Evolutionary conservation across 1,284 basidiomycete species (phyloP).

Genomic region (Trametes hirsuta): DNA sequence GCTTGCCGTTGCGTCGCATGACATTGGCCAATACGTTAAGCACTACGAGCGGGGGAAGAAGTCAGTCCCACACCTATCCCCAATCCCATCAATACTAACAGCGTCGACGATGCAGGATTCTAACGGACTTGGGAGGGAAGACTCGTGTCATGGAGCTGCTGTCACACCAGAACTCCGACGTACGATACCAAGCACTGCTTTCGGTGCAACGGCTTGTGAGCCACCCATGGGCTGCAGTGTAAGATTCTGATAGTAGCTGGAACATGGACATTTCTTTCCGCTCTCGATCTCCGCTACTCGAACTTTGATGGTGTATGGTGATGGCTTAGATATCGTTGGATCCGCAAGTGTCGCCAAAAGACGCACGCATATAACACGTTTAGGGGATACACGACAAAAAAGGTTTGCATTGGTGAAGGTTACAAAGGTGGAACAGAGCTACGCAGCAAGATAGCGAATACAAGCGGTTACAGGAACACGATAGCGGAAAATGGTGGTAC

Average conservation of each 20-base stretch:
- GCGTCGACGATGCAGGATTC: slow-evolving; percentile 50
- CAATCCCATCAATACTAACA: neutral
- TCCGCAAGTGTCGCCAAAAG: neutral
- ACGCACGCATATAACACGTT: neutral
- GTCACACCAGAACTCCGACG: slow-evolving; percentile 86
- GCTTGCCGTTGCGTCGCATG: slow-evolving; percentile 88
- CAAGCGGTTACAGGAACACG: neutral
- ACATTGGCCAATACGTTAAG: slow-evolving; percentile 93
- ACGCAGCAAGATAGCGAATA: neutral
- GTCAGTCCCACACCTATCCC: slow-evolving; percentile 48
- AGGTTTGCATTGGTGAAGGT: neutral
- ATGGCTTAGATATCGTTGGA: too few species aligned
- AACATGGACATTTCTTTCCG: slow-evolving; percentile 13
- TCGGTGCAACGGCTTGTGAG: slow-evolving; percentile 83
- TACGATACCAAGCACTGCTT: slow-evolving; percentile 89
- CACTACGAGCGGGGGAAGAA: slow-evolving; percentile 90
- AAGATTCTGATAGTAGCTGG: slow-evolving; percentile 8
- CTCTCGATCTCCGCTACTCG: neutral
- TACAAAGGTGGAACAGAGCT: neutral
- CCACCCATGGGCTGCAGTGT: slow-evolving; percentile 66
- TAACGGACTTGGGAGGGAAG: slow-evolving; percentile 88
- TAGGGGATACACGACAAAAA: neutral
- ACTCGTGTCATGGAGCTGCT: slow-evolving; percentile 93
- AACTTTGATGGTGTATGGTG: too few species aligned
- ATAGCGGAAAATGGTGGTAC: neutral